Conservation (phyloP, 345 rosid species). For the Gossypium raimondii region DNA sequence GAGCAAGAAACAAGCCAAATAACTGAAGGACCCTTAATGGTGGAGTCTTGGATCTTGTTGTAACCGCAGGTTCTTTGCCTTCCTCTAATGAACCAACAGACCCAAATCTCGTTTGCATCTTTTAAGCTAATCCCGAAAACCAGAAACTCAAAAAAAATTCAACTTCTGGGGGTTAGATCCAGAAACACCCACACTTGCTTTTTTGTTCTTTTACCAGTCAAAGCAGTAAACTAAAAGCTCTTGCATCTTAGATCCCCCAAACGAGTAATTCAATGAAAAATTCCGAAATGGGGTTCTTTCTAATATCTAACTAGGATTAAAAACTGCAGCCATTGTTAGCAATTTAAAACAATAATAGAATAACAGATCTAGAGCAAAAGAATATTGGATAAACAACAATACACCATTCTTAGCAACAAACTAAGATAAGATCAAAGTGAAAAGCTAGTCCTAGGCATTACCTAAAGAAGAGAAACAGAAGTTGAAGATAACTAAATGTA, state of each 20-base stretch:
- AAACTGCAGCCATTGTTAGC: neutral
- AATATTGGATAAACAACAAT: neutral
- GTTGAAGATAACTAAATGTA: neutral
- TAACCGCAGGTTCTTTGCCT: conserved; percentile 49
- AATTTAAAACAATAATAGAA: conserved; percentile 10
- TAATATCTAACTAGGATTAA: neutral
- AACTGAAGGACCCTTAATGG: conserved; percentile 52
- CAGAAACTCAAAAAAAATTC: conserved; percentile 2
- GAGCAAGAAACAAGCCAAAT: conserved; percentile 45
- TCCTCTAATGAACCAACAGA: conserved; percentile 46
- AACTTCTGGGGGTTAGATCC: conserved; percentile 18
- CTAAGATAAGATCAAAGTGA: neutral
- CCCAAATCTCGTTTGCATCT: conserved; percentile 57
- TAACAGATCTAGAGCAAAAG: conserved; percentile 28
- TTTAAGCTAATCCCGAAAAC: conserved; percentile 8
- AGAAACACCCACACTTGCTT: conserved; percentile 7
- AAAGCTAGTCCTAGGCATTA: neutral
- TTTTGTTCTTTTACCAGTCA: neutral
- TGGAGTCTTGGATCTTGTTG: conserved; percentile 39
- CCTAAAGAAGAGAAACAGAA: neutral
- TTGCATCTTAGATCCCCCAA: conserved; percentile 4
- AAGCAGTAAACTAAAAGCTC: conserved; percentile 7
- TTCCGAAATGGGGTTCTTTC: neutral
- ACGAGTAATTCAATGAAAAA: neutral
- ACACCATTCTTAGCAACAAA: neutral